These are phyloP conservation scores for Backusella luteola DNA, from an alignment of 192 early-diverging fungal genomes.

Conservation along the genomic window DNA sequence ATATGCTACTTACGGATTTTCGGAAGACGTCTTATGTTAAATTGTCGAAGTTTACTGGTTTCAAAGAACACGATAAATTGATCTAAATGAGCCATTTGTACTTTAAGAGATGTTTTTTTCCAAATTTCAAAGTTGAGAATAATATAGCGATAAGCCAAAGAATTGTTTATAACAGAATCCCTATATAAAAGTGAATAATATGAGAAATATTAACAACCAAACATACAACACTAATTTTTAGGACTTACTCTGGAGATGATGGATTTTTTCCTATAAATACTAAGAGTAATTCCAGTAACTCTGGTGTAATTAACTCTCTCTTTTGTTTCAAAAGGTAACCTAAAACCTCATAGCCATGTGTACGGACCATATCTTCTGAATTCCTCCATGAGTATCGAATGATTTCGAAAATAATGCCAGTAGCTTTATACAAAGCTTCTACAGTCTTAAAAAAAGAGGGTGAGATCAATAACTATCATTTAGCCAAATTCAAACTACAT, in stretches of 20 bases:
- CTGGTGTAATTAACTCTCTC: slow-evolving; percentile 52
- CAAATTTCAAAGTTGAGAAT: slow-evolving; percentile 72
- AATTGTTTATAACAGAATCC: slow-evolving; percentile 64
- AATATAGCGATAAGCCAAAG: slow-evolving; percentile 58
- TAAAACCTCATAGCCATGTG: slow-evolving; percentile 65
- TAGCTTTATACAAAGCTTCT: slow-evolving; percentile 47
- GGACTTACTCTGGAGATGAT: slow-evolving; percentile 47
- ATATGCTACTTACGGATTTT: slow-evolving; percentile 52
- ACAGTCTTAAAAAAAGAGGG: slow-evolving; percentile 35
- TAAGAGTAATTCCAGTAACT: slow-evolving; percentile 58
- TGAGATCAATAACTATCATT: not conserved
- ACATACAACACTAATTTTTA: not conserved
- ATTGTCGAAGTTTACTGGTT: slow-evolving; percentile 49
- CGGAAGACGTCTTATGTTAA: slow-evolving; percentile 57
- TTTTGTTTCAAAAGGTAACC: slow-evolving; percentile 64
- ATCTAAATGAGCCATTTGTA: slow-evolving; percentile 57
- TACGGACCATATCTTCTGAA: slow-evolving; percentile 69
- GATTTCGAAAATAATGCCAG: slow-evolving; percentile 56
- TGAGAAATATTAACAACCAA: not conserved
- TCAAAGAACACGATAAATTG: slow-evolving; percentile 62
- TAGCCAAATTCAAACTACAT: not conserved
- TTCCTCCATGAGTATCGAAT: slow-evolving; percentile 67
- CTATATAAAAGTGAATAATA: slow-evolving; percentile 29
- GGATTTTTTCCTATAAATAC: slow-evolving; percentile 61
- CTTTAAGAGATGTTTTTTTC: slow-evolving; percentile 49